These are phyloP conservation scores for Aspergillus carlsbadensis DNA, from an alignment of 495 filamentous ascomycete genomes.

Conservation along the genomic window DNA sequence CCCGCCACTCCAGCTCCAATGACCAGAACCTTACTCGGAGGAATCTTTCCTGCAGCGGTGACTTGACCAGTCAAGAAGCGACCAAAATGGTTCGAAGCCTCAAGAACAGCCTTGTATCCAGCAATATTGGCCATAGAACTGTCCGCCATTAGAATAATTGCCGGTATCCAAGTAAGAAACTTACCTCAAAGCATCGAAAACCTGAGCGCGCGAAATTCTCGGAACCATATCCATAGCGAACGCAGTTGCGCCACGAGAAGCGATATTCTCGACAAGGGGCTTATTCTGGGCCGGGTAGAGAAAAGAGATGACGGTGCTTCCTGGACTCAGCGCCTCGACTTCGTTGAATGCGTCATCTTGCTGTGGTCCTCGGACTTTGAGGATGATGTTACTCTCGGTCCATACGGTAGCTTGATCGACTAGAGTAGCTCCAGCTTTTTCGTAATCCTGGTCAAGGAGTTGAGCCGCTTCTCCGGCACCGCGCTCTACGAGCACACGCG, in stretches of 20 bases:
- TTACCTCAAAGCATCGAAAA: constrained; percentile 69
- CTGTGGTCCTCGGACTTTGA: constrained; percentile 75
- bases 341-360: constrained; percentile 52
- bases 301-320: constrained; percentile 70
- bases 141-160: background rate
- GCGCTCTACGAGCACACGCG: constrained; percentile 68
- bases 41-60: constrained; percentile 79
- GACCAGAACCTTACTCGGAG: constrained; percentile 77
- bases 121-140: constrained; percentile 86
- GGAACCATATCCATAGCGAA: constrained; percentile 89
- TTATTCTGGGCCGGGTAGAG: constrained; percentile 73
- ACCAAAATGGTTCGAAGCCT: constrained; percentile 80
- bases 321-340: constrained; percentile 57
- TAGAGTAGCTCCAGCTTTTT: constrained; percentile 67
- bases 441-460: constrained; percentile 69
- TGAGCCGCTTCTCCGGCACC: constrained; percentile 73
- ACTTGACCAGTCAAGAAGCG: constrained; percentile 81
- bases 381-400: constrained; percentile 67
- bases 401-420: constrained; percentile 63
- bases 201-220: constrained; percentile 76
- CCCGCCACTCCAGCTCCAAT: constrained; percentile 83
- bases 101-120: constrained; percentile 80
- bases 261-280: constrained; percentile 63
- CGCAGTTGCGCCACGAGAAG: constrained; percentile 58
- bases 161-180: background rate